These are phyloP conservation scores for Diaporthe destruens DNA, from an alignment of 2,329 filamentous ascomycete species.

Conservation along the genomic window DNA sequence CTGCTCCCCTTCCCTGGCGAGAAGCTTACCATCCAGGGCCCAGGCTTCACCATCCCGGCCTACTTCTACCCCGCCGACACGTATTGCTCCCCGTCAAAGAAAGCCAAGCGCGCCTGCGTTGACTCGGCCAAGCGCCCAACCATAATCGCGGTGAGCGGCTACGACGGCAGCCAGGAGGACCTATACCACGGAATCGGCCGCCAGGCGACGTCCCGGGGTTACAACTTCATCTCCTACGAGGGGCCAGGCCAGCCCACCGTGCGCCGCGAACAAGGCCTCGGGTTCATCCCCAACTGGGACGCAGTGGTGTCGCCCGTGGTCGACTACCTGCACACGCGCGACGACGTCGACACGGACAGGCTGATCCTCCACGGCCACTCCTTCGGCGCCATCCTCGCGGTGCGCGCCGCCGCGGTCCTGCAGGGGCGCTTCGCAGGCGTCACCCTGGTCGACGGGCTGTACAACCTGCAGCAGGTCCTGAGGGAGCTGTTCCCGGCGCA, in stretches of 20 bases:
- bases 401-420: conserved; percentile 56
- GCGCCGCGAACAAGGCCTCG: conserved; percentile 55
- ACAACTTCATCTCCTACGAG: conserved; percentile 59
- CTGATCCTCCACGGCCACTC: conserved; percentile 57
- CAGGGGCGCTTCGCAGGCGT: conserved; percentile 57
- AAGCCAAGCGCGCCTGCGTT: conserved; percentile 40
- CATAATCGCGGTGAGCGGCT: conserved; percentile 53
- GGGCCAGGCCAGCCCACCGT: conserved; percentile 60
- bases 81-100: conserved; percentile 25
- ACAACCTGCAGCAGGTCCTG: conserved; percentile 45
- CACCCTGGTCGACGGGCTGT: conserved; percentile 56
- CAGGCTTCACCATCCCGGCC: conserved; percentile 44
- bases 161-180: conserved; percentile 55
- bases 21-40: conserved; percentile 50
- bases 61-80: conserved; percentile 43
- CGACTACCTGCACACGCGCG: conserved; percentile 51
- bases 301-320: conserved; percentile 55
- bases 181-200: conserved; percentile 50
- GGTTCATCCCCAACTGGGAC: conserved; percentile 60
- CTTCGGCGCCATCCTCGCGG: conserved; percentile 56
- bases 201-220: conserved; percentile 53
- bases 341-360: conserved; percentile 49
- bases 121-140: conserved; percentile 47
- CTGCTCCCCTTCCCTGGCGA: conserved; percentile 53
- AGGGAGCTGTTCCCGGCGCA: conserved; percentile 42